Base-by-base conservation (phyloP, 2,329 filamentous ascomycete genomes). In the Penicillium sp. region DNA sequence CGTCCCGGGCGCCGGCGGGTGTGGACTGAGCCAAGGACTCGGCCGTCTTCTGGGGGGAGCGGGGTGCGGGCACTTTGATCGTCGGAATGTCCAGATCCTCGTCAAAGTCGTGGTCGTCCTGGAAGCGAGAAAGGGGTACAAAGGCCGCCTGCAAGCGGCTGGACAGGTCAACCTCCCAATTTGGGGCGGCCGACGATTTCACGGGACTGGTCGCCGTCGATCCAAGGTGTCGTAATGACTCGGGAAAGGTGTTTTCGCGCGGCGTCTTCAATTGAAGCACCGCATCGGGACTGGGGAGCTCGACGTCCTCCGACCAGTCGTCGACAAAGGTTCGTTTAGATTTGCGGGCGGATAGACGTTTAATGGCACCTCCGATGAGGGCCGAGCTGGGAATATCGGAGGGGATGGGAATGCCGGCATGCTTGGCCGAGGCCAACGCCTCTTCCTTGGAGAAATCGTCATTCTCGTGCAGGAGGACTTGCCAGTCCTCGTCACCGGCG, bases 381-480 rank as follows among this genome's bases (percentile, higher is more conserved):
- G 93, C 93, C 18, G 91, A 95, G 28, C 87, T 82, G 1, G 91
- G 90, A 29, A 97, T 83, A 64, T 90, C 90, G 44, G 81, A 76
- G 27, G 93, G 93, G 47, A 97, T 82, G 5, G 93, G 91, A 55
- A 98, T 95, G 57, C 93, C 93, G 26, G 90, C 90, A 65, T 83
- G 84, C 62, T 89, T 86, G 32, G 90, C 91, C 5, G 89, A 87
- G 25, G 87, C 82, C 60, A 98, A 91, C 51, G 93, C 90, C 64
- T 94, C 86, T 58, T 84, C 73, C 8, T 86, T 94, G 1, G 88
- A 88, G 54, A 82, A 79, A 61, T 95, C 88, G 66, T 96, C 90
- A 65, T 93, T 86, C 42, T 85, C 87, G 2, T 88, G 84, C 28
- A 97, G 74, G 57, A 91, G 81, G 24, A 97, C 80, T 59, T 96